phyloP scores from a whole-genome alignment of 257 asterid species.

The Scutellaria minor region DNA sequence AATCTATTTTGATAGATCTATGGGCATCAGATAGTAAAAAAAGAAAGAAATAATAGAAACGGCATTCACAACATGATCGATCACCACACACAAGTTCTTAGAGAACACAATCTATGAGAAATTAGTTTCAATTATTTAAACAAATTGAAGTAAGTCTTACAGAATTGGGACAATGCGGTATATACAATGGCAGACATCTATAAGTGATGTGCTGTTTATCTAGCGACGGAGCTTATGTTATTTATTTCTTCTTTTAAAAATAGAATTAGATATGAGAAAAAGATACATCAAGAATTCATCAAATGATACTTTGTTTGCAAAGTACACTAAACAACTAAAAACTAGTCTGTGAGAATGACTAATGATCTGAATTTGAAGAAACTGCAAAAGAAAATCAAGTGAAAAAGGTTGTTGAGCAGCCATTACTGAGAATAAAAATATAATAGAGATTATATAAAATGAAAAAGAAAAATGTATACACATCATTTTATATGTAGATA shows the following conservation, averaged over 20 bases:
- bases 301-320: neutral
- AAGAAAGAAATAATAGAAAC: neutral
- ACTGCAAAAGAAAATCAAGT: neutral
- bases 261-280: neutral
- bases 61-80: slow-evolving; percentile 12
- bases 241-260: neutral
- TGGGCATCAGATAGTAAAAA: neutral
- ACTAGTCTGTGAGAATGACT: neutral
- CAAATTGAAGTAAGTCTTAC: neutral
- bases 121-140: neutral
- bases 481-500: neutral
- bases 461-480: neutral
- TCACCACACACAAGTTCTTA: neutral
- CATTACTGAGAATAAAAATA: neutral
- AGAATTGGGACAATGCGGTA: neutral
- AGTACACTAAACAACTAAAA: slow-evolving; percentile 3
- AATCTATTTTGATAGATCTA: neutral
- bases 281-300: neutral
- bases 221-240: neutral
- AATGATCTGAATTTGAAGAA: no score
- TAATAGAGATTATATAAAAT: neutral
- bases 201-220: neutral
- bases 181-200: neutral
- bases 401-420: neutral
- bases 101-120: neutral